These are phyloP conservation scores for Wickerhamiella kurtzmanii DNA, from an alignment of 805 yeast genomes.

Conservation along the genomic window DNA sequence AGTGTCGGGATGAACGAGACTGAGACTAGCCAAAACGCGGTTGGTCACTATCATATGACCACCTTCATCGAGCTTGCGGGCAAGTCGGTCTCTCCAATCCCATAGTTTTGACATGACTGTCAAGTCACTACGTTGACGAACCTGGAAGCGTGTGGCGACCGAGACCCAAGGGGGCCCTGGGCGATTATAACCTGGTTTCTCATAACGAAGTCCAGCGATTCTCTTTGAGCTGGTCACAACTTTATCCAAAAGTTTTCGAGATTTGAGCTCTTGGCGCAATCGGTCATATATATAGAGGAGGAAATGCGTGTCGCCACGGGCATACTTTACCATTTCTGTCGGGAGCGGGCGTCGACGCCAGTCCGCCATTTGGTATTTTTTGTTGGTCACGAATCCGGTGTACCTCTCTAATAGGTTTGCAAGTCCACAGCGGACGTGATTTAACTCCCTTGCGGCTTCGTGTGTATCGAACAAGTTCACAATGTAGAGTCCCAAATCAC, in stretches of 20 bases:
- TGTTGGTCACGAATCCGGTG: conserved; percentile 77
- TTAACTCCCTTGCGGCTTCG: conserved; percentile 72
- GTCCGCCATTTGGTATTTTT: conserved; percentile 90
- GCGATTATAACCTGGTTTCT: conserved; percentile 51
- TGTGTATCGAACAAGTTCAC: conserved; percentile 87
- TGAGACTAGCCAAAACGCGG: conserved; percentile 53
- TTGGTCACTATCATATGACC: conserved; percentile 74
- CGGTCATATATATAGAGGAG: conserved; percentile 66
- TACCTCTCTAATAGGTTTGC: conserved; percentile 70
- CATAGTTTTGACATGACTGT: conserved; percentile 48
- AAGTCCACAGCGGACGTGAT: conserved; percentile 67
- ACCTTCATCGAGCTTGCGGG: conserved; percentile 72
- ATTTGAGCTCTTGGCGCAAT: conserved; percentile 48
- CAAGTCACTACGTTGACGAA: conserved; percentile 33
- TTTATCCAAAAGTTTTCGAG: conserved; percentile 29
- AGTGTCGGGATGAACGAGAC: conserved; percentile 44
- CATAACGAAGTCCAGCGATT: conserved; percentile 72
- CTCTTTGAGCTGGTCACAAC: conserved; percentile 65
- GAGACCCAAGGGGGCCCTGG: conserved; percentile 50
- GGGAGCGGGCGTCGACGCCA: conserved; percentile 88
- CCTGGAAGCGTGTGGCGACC: conserved; percentile 49
- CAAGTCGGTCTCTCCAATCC: conserved; percentile 72
- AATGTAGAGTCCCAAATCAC: conserved; percentile 83
- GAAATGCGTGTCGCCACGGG: conserved; percentile 92
- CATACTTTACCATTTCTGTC: conserved; percentile 64